phyloP scores from a whole-genome alignment of 2,329 filamentous ascomycete species.

The Herpotrichia juniperi region DNA sequence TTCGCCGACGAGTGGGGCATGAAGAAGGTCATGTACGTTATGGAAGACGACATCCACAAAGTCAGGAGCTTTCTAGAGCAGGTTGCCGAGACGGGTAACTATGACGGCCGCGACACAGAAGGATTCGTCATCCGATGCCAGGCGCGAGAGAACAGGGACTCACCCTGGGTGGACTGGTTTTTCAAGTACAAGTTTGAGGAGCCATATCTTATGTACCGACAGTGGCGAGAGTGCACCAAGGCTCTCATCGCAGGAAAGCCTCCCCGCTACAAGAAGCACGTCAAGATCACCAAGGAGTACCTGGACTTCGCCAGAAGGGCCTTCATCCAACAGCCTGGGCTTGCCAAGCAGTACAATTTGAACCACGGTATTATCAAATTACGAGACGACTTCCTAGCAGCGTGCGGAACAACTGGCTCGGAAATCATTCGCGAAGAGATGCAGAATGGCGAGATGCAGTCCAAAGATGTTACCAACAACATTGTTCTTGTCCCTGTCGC shows the following conservation, averaged over 20 bases:
- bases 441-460: constrained; percentile 57
- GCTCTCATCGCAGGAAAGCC: constrained; percentile 76
- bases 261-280: constrained; percentile 84
- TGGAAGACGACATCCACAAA: constrained; percentile 74
- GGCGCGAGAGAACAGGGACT: constrained; percentile 60
- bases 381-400: constrained; percentile 83
- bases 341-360: constrained; percentile 75
- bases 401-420: constrained; percentile 82
- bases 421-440: constrained; percentile 83
- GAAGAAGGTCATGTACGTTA: constrained; percentile 80
- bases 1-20: constrained; percentile 96
- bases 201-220: constrained; percentile 97
- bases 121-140: constrained; percentile 94
- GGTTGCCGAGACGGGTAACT: constrained; percentile 85
- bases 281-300: constrained; percentile 89
- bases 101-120: constrained; percentile 91
- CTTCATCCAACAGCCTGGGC: constrained; percentile 69
- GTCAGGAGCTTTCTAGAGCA: constrained; percentile 83
- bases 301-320: constrained; percentile 78
- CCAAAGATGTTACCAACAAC: constrained; percentile 65
- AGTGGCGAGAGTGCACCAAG: constrained; percentile 98
- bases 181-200: constrained; percentile 99
- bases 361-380: constrained; percentile 97
- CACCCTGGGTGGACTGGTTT: constrained; percentile 88
- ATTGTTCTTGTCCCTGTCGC: constrained; percentile 89